Evolutionary conservation across 495 filamentous ascomycete genomes (phyloP).

Genomic region (Aspergillus sparsus): DNA sequence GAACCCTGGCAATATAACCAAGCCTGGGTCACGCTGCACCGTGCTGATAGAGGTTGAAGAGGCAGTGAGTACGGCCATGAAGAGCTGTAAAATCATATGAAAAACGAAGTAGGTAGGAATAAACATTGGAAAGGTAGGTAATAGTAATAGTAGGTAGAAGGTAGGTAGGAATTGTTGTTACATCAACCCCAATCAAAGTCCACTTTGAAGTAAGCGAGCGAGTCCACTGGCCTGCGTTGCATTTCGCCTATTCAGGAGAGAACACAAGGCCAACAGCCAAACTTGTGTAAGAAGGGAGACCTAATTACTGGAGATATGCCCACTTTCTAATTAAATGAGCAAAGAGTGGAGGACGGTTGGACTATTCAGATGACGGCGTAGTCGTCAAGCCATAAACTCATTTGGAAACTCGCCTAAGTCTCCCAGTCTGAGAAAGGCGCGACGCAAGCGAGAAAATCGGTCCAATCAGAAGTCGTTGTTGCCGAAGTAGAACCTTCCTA

Average conservation of each 20-base stretch:
- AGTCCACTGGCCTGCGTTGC: not conserved
- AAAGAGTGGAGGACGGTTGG: not conserved
- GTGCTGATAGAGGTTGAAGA: not conserved
- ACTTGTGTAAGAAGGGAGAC: not conserved
- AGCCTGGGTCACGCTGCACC: not conserved
- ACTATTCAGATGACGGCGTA: not conserved
- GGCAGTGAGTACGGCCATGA: slow-evolving; percentile 1
- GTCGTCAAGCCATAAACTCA: slow-evolving; percentile 7
- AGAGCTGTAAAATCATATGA: not conserved
- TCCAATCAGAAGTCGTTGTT: slow-evolving; percentile 43
- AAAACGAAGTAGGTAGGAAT: not conserved
- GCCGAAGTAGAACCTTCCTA: slow-evolving; percentile 33
- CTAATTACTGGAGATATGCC: not conserved
- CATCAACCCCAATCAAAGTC: not conserved
- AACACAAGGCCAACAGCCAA: not conserved
- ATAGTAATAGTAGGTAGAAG: not conserved
- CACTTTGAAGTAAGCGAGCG: not conserved
- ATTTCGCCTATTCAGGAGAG: slow-evolving; percentile 1
- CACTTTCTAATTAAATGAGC: slow-evolving; percentile 1
- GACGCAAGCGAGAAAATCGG: slow-evolving; percentile 15
- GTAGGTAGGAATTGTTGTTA: not conserved
- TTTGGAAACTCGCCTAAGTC: slow-evolving; percentile 39
- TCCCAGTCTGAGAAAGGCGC: slow-evolving; percentile 46
- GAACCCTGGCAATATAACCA: not conserved
- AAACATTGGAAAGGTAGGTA: not conserved